Evolutionary conservation across 352 stramenopile species (phyloP), one percentile per base, ranked within the genome.

Genomic region (Globisporangium parvum): DNA sequence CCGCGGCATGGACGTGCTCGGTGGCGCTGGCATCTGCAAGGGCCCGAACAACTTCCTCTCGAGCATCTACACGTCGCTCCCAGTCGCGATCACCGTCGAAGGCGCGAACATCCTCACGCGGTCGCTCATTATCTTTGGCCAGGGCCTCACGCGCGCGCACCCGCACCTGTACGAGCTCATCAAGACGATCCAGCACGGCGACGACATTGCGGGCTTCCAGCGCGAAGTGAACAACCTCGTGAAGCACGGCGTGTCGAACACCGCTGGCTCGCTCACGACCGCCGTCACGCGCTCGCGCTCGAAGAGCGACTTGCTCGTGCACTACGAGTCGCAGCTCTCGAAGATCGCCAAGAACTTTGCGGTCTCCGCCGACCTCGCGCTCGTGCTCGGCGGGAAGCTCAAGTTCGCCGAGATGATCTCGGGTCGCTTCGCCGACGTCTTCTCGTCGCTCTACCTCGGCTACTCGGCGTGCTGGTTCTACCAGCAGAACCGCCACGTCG

Each of bases 371-470:
- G 96, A 99, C 69, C 63, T 99, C 17, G 94, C 95, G 60, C 87
- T 99, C 35, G 96, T 97, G 59, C 82, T 99, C 49, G 96, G 96
- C 42, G 96, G 96, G 47, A 96, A 97, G 63, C 81, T 99, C 31
- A 99, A 99, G 77, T 99, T 99, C 69, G 95, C 97, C 50, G 96
- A 99, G 71, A 97, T 99, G 76, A 81, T 98, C 33, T 98, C 96
- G 66, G 96, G 96, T 24, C 83, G 96, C 40, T 97, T 99, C 60
- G 87, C 96, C 0, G 96, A 99, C 77, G 94, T 97, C 14, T 92
- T 99, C 61, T 97, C 93, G 40, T 97, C 89, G 63, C 88, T 99
- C 51, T 98, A 98, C 73, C 67, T 99, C 35, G 96, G 96, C 48
- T 99, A 99, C 85, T 92, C 96, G 39, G 96, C 90, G 23, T 84